Evolutionary conservation across 2,329 filamentous ascomycete genomes (phyloP), one percentile per base, ranked within the genome.

Genomic region (Samsoniella hepiali): DNA sequence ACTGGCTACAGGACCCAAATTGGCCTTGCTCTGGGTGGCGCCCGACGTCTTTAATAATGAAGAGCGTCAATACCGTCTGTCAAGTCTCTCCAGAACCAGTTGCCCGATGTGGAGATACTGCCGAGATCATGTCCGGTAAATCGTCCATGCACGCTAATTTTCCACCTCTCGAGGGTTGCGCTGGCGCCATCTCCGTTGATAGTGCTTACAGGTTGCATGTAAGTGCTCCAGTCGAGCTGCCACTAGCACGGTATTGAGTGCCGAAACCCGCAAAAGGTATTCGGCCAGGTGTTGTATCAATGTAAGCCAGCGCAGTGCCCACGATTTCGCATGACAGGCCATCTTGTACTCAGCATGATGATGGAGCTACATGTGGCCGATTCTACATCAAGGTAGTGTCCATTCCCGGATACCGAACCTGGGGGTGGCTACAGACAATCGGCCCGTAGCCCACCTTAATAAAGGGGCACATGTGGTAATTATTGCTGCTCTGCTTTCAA

Each of bases 31-130:
- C 17, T 22, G 42, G 55, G 42, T 40, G 55, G 42, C n/a, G n/a
- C 22, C 38, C 15, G 54, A 15, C 9, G 38, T 57, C 17, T 44
- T 47, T 49, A 58, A 32, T 45, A n/a, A 8, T 8, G 36, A 34
- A 4, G 3, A 34, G 15, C 3, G 4, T 8, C 13, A 29, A 40
- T 45, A 34, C 27, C 17, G 17, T 27, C 11, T 11, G 2, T 5
- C 49, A 13, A 32, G 27, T 40, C 47, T 4, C 5, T n/a, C 17
- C 13, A n/a, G 31, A 44, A 47, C 10, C 31, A 44, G 38, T 42
- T 55, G 29, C 60, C 60, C 38, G 32, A 62, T 62, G 53, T 63
- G 34, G 59, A 62, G 29, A 22, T 56, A 53, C 7, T 29, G n/a
- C 60, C 60, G 60, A 50, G 34, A 63, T 57, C 53, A 49, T 11